Evolutionary conservation across 495 filamentous ascomycete genomes (phyloP).

Genomic region (Aspergillus steynii): DNA sequence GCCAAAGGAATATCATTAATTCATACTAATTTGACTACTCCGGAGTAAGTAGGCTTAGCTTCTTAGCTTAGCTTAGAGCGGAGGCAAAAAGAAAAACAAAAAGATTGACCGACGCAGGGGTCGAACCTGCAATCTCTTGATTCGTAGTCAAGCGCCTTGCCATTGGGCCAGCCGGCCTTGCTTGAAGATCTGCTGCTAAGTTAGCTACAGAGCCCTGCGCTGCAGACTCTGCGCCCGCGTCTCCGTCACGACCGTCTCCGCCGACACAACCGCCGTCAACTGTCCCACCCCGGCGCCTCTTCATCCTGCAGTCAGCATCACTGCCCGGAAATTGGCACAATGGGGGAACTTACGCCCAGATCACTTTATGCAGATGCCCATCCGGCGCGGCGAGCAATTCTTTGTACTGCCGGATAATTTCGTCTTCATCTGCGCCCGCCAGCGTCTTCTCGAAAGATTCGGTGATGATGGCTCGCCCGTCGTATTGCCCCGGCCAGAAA

Average conservation of each 20-base stretch:
- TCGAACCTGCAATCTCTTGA: conserved; percentile 58
- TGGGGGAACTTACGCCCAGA: not conserved
- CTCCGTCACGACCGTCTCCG: not conserved
- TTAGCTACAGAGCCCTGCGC: too few species aligned
- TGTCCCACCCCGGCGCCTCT: not conserved
- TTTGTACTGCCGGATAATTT: not conserved
- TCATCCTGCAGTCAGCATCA: not conserved
- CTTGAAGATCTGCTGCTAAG: too few species aligned
- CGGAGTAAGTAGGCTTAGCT: too few species aligned
- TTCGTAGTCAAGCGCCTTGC: conserved; percentile 73
- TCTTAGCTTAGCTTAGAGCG: too few species aligned
- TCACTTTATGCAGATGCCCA: not conserved
- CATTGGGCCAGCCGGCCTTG: conserved; percentile 59
- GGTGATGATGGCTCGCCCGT: not conserved
- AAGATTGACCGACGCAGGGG: conserved; percentile 38
- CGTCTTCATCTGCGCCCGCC: not conserved
- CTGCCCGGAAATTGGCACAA: not conserved
- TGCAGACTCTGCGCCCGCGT: not conserved
- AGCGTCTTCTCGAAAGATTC: not conserved
- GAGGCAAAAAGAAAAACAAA: not conserved
- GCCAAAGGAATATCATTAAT: too few species aligned
- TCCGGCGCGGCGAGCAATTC: not conserved
- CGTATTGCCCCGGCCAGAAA: conserved; percentile 1
- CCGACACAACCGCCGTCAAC: not conserved
- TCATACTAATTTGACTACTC: too few species aligned